A percentile compares a stretch with the other conserved stretches of the same genome.
These are phyloP conservation scores for Exserohilum rostratum DNA, from an alignment of 2,329 filamentous ascomycete species.

Conservation along the genomic window DNA sequence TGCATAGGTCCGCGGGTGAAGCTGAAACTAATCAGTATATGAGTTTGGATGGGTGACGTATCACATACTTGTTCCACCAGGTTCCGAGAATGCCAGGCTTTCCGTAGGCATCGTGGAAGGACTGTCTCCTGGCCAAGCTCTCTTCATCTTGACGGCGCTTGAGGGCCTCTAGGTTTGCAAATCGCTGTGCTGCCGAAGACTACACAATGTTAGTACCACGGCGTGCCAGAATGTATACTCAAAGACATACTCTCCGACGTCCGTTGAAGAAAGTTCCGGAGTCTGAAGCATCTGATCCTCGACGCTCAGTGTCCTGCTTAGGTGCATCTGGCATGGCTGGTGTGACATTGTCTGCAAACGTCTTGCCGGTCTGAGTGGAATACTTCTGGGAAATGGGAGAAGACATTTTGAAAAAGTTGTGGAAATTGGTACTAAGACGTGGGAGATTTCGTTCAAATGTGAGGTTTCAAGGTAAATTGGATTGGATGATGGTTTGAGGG, in stretches of 20 bases:
- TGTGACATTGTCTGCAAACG: slow-evolving; percentile 35
- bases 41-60: not conserved
- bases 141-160: slow-evolving; percentile 42
- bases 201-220: slow-evolving; percentile 15
- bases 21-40: not conserved
- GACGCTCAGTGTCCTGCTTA: slow-evolving; percentile 41
- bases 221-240: not conserved
- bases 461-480: not conserved
- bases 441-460: too few species aligned
- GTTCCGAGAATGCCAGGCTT: slow-evolving; percentile 41
- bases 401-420: slow-evolving; percentile 31
- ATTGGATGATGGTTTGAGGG: not conserved
- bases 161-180: slow-evolving; percentile 40
- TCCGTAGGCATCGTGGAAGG: slow-evolving; percentile 42
- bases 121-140: slow-evolving; percentile 35
- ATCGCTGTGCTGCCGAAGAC: slow-evolving; percentile 41
- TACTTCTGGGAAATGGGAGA: slow-evolving; percentile 49
- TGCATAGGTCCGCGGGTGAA: slow-evolving; percentile 36
- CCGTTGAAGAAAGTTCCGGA: slow-evolving; percentile 31
- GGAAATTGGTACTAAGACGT: not conserved
- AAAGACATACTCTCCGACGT: slow-evolving; percentile 37
- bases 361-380: slow-evolving; percentile 41
- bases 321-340: slow-evolving; percentile 43
- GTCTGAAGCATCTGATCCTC: slow-evolving; percentile 39
- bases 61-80: slow-evolving; percentile 44